Conservation (phyloP, 805 yeast genomes). For the Candida tibetensis region DNA sequence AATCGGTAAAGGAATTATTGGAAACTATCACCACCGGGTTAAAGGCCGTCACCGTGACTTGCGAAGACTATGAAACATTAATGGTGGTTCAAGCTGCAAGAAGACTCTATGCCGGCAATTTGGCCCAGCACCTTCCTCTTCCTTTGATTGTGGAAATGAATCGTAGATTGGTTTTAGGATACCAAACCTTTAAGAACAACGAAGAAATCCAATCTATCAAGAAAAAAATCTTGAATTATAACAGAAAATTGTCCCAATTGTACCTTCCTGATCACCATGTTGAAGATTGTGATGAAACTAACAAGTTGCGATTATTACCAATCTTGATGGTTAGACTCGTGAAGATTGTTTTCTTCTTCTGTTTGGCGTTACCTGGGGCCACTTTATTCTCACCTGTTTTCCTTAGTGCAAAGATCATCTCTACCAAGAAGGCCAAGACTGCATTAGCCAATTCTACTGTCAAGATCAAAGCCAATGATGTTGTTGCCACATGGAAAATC, state of each 20-base stretch:
- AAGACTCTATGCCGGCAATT: conserved; percentile 77
- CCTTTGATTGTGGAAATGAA: conserved; percentile 88
- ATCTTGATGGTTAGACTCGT: conserved; percentile 57
- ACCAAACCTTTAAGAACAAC: conserved; percentile 66
- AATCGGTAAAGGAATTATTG: conserved; percentile 69
- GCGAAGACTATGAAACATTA: conserved; percentile 85
- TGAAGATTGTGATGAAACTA: conserved; percentile 50
- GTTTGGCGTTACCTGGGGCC: conserved; percentile 84
- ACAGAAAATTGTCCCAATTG: conserved; percentile 50
- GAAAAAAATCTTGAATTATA: conserved; percentile 65
- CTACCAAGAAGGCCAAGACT: conserved; percentile 65
- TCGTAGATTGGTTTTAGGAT: conserved; percentile 81
- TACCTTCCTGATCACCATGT: conserved; percentile 60
- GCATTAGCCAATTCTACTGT: conserved; percentile 88
- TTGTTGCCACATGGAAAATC: conserved; percentile 96
- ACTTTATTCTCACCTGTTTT: conserved; percentile 87
- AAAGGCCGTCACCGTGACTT: conserved; percentile 80
- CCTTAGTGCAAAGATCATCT: conserved; percentile 68
- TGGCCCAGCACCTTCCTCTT: conserved; percentile 68
- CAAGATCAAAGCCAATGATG: conserved; percentile 89
- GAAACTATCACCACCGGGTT: conserved; percentile 71
- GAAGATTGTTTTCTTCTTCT: conserved; percentile 53
- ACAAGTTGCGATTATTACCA: conserved; percentile 47
- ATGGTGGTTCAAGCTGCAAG: conserved; percentile 91
- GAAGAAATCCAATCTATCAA: conserved; percentile 63